Evolutionary conservation across 1,284 basidiomycete genomes (phyloP).

Genomic region (Marasmius tenuissimus): DNA sequence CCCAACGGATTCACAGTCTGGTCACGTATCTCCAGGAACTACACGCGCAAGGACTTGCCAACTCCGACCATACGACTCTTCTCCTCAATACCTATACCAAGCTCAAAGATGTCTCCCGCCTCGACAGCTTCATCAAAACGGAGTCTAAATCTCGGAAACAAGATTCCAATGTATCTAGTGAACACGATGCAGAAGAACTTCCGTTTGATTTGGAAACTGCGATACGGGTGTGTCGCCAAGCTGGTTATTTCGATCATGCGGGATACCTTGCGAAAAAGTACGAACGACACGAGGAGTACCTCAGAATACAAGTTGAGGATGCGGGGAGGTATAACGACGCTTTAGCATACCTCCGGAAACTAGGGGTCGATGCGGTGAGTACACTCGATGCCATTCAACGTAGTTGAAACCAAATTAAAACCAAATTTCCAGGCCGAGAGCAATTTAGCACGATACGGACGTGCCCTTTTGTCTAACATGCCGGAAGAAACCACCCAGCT

Average conservation of each 20-base stretch:
- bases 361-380: slow-evolving; percentile 78
- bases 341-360: slow-evolving; percentile 73
- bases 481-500: slow-evolving; percentile 89
- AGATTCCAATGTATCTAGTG: slow-evolving; percentile 29
- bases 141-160: slow-evolving; percentile 48
- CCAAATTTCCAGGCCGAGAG: slow-evolving; percentile 63
- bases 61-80: slow-evolving; percentile 95
- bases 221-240: slow-evolving; percentile 94
- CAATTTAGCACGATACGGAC: slow-evolving; percentile 82
- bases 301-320: slow-evolving; percentile 95
- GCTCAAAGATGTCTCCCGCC: slow-evolving; percentile 84
- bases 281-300: slow-evolving; percentile 88
- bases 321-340: slow-evolving; percentile 83
- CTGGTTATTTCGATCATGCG: slow-evolving; percentile 94
- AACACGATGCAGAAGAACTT: slow-evolving; percentile 59
- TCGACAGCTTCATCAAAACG: slow-evolving; percentile 92
- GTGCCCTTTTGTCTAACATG: slow-evolving; percentile 78
- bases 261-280: slow-evolving; percentile 93
- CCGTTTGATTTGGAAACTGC: slow-evolving; percentile 98
- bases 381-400: slow-evolving; percentile 2
- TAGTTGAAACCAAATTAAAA: background rate
- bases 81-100: slow-evolving; percentile 97
- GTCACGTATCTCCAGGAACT: slow-evolving; percentile 96
- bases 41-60: slow-evolving; percentile 86
- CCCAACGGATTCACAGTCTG: slow-evolving; percentile 93